Evolutionary conservation across 495 filamentous ascomycete genomes (phyloP).

Genomic region (Tuber borchii): DNA sequence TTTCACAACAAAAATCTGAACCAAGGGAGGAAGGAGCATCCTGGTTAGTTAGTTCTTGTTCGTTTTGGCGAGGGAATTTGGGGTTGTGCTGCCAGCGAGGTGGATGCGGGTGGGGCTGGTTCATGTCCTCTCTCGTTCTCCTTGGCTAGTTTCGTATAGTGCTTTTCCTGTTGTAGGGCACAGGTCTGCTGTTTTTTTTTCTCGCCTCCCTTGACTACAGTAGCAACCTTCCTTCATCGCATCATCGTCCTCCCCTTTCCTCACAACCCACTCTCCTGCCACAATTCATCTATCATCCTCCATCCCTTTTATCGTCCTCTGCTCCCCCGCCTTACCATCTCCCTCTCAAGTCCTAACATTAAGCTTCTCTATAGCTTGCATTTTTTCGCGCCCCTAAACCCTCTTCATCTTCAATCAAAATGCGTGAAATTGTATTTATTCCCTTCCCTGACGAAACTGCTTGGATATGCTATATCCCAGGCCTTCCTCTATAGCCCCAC

Average conservation of each 20-base stretch:
- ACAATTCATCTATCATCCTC: constrained; percentile 6
- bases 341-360: not conserved
- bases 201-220: not conserved
- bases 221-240: constrained; percentile 12
- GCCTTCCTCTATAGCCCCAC: constrained; percentile 60
- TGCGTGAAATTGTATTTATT: constrained; percentile 81
- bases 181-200: constrained; percentile 1
- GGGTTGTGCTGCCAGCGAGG: not conserved
- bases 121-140: not conserved
- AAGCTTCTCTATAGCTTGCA: not conserved
- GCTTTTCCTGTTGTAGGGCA: not conserved
- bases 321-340: not conserved
- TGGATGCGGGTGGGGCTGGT: not conserved
- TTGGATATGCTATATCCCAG: constrained; percentile 61
- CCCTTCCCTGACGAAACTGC: constrained; percentile 15
- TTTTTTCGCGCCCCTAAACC: constrained; percentile 8
- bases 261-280: constrained; percentile 9
- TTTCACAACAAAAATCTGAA: not conserved
- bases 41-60: not conserved
- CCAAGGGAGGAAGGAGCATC: not conserved
- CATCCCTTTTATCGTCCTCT: constrained; percentile 1
- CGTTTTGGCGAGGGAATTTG: not conserved
- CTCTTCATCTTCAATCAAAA: constrained; percentile 49
- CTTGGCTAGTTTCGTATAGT: not conserved
- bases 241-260: constrained; percentile 38